phyloP scores from a whole-genome alignment of 331 rosid genomes.

The Quercus lobata region DNA sequence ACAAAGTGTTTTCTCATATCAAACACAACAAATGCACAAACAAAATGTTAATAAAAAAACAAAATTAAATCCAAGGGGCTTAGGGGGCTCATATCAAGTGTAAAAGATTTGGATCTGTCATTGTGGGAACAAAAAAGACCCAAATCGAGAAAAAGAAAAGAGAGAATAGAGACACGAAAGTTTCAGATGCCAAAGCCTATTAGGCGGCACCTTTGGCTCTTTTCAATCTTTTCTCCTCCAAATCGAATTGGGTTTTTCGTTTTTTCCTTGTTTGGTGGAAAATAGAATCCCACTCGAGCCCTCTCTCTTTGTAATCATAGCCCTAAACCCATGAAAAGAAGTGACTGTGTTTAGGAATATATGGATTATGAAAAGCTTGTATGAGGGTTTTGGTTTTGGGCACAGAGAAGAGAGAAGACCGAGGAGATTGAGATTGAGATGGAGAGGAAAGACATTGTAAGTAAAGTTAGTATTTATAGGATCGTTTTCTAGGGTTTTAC shows the following conservation, averaged over 20 bases:
- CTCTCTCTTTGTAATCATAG: constrained; percentile 57
- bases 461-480: too few species aligned
- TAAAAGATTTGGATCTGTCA: constrained; percentile 36
- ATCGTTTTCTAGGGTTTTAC: too few species aligned
- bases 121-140: constrained; percentile 14
- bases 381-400: too few species aligned
- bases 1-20: constrained; percentile 18
- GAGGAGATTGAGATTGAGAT: too few species aligned
- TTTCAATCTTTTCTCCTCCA: neutral
- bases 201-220: constrained; percentile 30
- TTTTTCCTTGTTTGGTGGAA: neutral
- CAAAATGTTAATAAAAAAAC: too few species aligned
- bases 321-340: neutral
- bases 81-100: constrained; percentile 55
- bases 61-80: neutral
- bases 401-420: too few species aligned
- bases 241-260: constrained; percentile 8
- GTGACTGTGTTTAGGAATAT: rapidly evolving
- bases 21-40: constrained; percentile 34
- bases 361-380: neutral
- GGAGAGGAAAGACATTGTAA: rapidly evolving
- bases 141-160: neutral
- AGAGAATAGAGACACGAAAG: neutral
- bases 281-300: constrained; percentile 28
- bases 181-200: constrained; percentile 30